These are phyloP conservation scores for Leccinum sublutescens DNA, from an alignment of 768 basidiomycete genomes.

Conservation along the genomic window DNA sequence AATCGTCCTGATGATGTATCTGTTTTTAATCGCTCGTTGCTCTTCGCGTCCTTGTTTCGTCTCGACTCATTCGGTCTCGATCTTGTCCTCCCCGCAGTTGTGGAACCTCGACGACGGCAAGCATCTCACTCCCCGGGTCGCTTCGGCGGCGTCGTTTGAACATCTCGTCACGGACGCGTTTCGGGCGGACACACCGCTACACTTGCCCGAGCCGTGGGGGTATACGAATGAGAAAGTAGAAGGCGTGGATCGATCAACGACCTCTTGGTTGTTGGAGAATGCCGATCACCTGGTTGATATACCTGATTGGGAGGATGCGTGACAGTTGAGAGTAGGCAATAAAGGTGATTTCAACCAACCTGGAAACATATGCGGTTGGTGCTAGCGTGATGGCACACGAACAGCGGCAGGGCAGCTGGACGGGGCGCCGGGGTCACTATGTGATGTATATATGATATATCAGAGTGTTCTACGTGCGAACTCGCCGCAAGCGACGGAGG, in stretches of 20 bases:
- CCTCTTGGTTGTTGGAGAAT: background rate
- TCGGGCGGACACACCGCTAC: constrained; percentile 12
- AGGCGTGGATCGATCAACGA: background rate
- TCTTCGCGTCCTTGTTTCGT: background rate
- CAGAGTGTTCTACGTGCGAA: background rate
- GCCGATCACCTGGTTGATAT: background rate
- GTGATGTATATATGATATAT: background rate
- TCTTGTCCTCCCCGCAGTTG: constrained; percentile 9
- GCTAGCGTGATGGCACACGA: background rate
- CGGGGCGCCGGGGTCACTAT: background rate
- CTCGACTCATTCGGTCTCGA: background rate
- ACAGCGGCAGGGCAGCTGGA: background rate
- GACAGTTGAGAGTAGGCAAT: background rate
- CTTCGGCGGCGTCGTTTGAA: constrained; percentile 23
- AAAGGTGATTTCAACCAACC: background rate
- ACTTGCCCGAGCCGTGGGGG: constrained; percentile 22
- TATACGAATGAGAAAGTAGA: constrained; percentile 2
- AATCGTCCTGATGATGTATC: background rate
- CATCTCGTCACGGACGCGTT: constrained; percentile 24
- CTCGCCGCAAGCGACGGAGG: background rate
- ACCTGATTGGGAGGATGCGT: background rate
- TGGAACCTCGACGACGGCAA: constrained; percentile 26
- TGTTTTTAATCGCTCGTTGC: background rate
- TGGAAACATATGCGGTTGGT: background rate
- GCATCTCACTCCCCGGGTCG: constrained; percentile 22